Evolutionary conservation across 805 yeast genomes (phyloP), one percentile per base, ranked within the genome.

Genomic region (Metschnikowia chrysomelidarum): DNA sequence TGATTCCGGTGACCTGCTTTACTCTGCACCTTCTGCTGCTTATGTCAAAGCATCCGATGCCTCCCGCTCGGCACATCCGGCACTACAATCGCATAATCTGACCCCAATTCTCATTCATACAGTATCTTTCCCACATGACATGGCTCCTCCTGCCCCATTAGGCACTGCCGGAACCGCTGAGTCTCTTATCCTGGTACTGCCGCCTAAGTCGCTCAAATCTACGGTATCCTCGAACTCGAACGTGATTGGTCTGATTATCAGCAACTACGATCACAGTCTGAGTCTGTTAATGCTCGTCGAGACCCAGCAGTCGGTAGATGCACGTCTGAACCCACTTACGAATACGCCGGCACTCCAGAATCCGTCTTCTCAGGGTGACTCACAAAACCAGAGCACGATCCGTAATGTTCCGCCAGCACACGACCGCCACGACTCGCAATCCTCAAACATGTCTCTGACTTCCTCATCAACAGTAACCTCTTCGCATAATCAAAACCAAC

Each of bases 401-500:
- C n/a, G n/a, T n/a, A n/a, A n/a, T 7, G 19, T 22, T 8, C 24
- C 24, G 19, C 45, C 40, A 8, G 16, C 17, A 5, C 68, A 62
- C 34, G 41, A 33, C 21, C 41, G 71, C 19, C 62, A 67, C 22
- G 58, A 59, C 15, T 61, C 69, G 0, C 69, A 55, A 28, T 55
- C 69, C 1, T 62, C 68, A 1, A 54, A 54, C 5, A 47, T 56
- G 4, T 64, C 70, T 4, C 53, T 46, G 34, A 41, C 56, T 1
- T 61, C 69, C 1, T 45, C 57, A 2, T 57, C 69, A 2, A 57
- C 67, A 1, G 36, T 59, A 18, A 57, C 58, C 5, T 34, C 52
- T 12, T 54, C 57, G 24, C 49, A 51, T 16, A 60, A 57, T 36
- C n/a, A n/a, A n/a, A 60, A 57, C 14, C 31, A 36, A 19, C 64